Percentiles rank a stretch among this genome's conserved stretches.
phyloP scores from a whole-genome alignment of 108 stramenopile species.

The Cyclotella atomus region DNA sequence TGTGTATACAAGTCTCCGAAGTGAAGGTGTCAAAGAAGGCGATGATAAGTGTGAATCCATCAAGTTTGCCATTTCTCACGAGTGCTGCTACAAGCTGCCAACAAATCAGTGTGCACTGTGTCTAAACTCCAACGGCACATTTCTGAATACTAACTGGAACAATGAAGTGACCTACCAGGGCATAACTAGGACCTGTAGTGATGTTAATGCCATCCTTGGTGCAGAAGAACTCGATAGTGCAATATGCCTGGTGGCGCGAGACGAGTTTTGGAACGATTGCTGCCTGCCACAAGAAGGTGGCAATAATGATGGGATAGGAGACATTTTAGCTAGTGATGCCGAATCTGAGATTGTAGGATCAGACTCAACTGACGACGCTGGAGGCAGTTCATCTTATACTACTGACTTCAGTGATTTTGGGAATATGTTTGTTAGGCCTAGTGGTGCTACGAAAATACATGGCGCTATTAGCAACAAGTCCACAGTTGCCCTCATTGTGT shows the following conservation, averaged over 20 bases:
- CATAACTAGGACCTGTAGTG: slow-evolving; percentile 35
- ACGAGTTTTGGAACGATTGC: slow-evolving; percentile 43
- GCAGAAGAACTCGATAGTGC: slow-evolving; percentile 46
- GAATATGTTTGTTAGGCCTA: neutral
- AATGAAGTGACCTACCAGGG: slow-evolving; percentile 43
- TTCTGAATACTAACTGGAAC: slow-evolving; percentile 54
- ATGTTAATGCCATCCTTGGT: slow-evolving; percentile 46
- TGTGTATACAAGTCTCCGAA: slow-evolving; percentile 45
- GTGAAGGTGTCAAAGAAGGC: slow-evolving; percentile 37
- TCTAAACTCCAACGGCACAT: slow-evolving; percentile 45
- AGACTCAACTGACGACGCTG: neutral
- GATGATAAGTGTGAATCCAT: slow-evolving; percentile 42
- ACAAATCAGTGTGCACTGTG: slow-evolving; percentile 44
- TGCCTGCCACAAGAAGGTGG: slow-evolving; percentile 50
- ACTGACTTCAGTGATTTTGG: neutral
- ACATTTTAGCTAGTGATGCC: slow-evolving; percentile 31
- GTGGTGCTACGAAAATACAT: neutral
- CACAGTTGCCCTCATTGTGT: neutral
- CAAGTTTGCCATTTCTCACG: slow-evolving; percentile 33
- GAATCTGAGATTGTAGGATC: neutral
- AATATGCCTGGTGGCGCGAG: slow-evolving; percentile 36
- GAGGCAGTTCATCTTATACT: neutral
- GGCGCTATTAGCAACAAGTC: neutral
- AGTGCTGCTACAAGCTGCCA: slow-evolving; percentile 47
- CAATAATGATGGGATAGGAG: slow-evolving; percentile 13